Evolutionary conservation across 2,329 filamentous ascomycete genomes (phyloP), one percentile per base, ranked within the genome.

Genomic region (Colletotrichum zoysiae): DNA sequence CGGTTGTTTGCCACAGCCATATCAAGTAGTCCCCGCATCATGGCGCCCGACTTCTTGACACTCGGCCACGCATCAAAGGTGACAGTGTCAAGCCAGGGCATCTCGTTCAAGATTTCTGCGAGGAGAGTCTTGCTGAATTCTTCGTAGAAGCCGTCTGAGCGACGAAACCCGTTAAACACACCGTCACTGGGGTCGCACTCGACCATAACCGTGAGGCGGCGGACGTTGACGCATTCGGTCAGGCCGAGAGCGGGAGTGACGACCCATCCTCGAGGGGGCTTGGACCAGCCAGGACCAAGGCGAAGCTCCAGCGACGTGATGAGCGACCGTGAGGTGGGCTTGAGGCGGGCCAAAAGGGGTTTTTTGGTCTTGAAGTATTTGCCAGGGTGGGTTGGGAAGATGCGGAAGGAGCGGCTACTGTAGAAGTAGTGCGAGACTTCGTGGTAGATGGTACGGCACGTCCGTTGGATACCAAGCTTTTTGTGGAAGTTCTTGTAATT

Each of bases 341-440:
- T 89, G 66, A 95, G 81, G 23, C 92, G 89, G 7, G 90, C 87
- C 38, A 95, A 84, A 0, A 95, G 84, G 1, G 92, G 92, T 75
- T 89, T 89, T 82, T 93, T 93, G 40, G 90, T 90, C 81, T 93
- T 92, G 83, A 93, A 93, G 81, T 91, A 90, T 50, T 87, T 86
- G 56, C 90, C 90, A 6, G 87, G 87, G 30, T 87, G 84, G 4
- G 87, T 90, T 16, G 91, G 91, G 76, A 94, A 94, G 46, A 95
- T 79, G 66, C 91, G 90, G 65, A 92, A 87, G 0, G 87, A 85
- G 65, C 88, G 86, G 11, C 84, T 86, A 77, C 87, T 88, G 81
- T 92, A 94, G 78, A 93, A 92, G 73, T 86, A 84, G 75, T 90
- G 86, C 0, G 88, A 87, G 1, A 91, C 89, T 79, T 94, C 92